Evolutionary conservation across 148 eudicot genomes (phyloP).

Genomic region (Rhododendron simsii): DNA sequence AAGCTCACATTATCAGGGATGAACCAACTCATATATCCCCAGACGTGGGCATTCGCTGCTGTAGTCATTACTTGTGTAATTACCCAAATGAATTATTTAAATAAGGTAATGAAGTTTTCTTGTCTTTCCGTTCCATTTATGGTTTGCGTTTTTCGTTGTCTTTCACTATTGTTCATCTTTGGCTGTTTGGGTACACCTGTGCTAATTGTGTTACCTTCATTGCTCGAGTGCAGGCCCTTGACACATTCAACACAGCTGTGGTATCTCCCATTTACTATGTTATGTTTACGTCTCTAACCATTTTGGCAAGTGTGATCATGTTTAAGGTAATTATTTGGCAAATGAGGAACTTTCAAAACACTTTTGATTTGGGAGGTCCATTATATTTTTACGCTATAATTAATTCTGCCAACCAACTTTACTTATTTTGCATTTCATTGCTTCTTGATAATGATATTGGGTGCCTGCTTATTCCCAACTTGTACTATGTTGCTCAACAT

Average conservation of each 20-base stretch:
- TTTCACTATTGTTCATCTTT: not conserved
- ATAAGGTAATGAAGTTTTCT: conserved; percentile 43
- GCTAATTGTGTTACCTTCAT: not conserved
- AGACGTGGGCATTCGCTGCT: conserved; percentile 68
- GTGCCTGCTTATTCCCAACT: not conserved
- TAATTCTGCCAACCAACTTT: not conserved
- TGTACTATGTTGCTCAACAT: not conserved
- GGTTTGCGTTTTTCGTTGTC: not conserved
- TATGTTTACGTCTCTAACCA: conserved; percentile 51
- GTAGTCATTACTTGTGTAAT: conserved; percentile 58
- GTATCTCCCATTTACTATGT: conserved; percentile 61
- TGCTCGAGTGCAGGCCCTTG: conserved; percentile 45
- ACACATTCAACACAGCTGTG: conserved; percentile 57
- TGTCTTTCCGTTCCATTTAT: not conserved
- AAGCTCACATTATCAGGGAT: conserved; percentile 73
- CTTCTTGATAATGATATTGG: not conserved
- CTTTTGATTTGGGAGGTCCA: not conserved
- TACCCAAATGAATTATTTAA: conserved; percentile 80
- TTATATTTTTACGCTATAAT: not conserved
- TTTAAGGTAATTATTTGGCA: conserved; percentile 38
- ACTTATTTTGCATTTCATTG: not conserved
- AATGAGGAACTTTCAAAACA: not conserved
- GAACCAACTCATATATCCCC: conserved; percentile 71
- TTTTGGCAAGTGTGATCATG: conserved; percentile 55
- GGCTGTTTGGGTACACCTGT: not conserved